Evolutionary conservation across 495 filamentous ascomycete genomes (phyloP), one percentile per base, ranked within the genome.

Genomic region (Apiosordaria backusii): DNA sequence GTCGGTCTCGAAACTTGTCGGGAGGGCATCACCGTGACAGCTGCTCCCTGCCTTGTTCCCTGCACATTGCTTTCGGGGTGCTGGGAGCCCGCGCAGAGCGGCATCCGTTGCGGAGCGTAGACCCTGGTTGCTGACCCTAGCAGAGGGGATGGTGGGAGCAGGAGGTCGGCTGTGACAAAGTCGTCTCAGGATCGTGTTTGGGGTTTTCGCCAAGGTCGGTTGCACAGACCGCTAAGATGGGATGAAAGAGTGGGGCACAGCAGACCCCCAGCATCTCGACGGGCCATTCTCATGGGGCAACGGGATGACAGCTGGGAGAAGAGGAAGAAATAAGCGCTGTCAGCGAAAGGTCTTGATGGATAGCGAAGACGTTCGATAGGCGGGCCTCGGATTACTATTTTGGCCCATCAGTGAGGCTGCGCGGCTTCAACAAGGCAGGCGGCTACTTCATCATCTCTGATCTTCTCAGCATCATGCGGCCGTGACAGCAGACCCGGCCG

Each of bases 121-220:
- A 24, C 54, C 66, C 65, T 54, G 68, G 65, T 60, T 65, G 69
- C 62, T 61, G 68, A 55, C 68, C 57, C 63, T 70, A 71, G 73
- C 68, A 67, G 69, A 67, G 66, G 69, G 68, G 71, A 60, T 61
- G 69, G 59, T 61, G 64, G 75, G 73, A 60, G 67, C 72, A 71
- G 74, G 75, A 78, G 78, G 71, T 61, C 65, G 60, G 70, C 71
- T 79, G 80, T 81, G 77, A 79, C 79, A 82, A 74, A 72, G 66
- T 50, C 72, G 81, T 83, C 80, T 82, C 79, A 73, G 78, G 70
- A 69, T 77, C 52, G 76, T 71, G 80, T 82, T 82, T 83, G 75
- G 75, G 74, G 72, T 76, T 71, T 61, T 71, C 66, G 73, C 67
- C 73, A 70, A 71, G 67, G 26, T 53, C 23, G 19, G 6, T 61